Base-by-base conservation (phyloP, 768 basidiomycete species). In the Mycena albidolilacea region DNA sequence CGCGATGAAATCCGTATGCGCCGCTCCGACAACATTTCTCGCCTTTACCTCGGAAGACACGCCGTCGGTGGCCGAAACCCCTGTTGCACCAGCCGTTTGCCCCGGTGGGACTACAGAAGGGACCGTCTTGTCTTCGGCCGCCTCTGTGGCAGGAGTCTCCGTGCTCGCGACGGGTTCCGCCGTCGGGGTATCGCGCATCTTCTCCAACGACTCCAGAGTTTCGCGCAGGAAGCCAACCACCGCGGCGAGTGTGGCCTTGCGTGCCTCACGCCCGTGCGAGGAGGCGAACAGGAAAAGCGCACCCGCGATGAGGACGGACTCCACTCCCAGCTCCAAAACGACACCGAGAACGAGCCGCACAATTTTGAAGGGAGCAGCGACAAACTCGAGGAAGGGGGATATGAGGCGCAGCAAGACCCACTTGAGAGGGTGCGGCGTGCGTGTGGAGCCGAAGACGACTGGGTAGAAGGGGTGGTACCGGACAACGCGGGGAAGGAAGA, bases 401-500 rank as follows among this genome's bases (percentile, higher is more conserved):
- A 65, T 4, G 15, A 14, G 5, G 23, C 9, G 0, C 8, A 67
- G 11, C 3, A 67, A 0, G 23, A 38, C 43, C 55, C 66, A 67
- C 17, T 58, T 67, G 55, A 67, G 35, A 0, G 66, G 55, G 66
- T 58, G 66, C 43, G 66, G 54, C 11, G 65, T 38, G 52, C 65
- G 65, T 11, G 43, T 10, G 65, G 17, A 30, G 55, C 66, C 66
- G 55, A 67, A 67, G 55, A 67, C n/a, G 43, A 7, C 19, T 15
- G 55, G 55, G 23, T 67, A 67, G 10, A 48, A 11, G 14, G 8
- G 41, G 66, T 67, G 66, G 55, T 58, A 58, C 17, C 66, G 66
- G 17, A 67, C 23, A 17, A 8, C n/a, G 30, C 66, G 55, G 15
- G 66, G 55, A 23, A 67, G 65, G 65, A 67, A 58, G 55, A 58